Evolutionary conservation across 805 yeast genomes (phyloP).

Genomic region (Candida hispaniensis): DNA sequence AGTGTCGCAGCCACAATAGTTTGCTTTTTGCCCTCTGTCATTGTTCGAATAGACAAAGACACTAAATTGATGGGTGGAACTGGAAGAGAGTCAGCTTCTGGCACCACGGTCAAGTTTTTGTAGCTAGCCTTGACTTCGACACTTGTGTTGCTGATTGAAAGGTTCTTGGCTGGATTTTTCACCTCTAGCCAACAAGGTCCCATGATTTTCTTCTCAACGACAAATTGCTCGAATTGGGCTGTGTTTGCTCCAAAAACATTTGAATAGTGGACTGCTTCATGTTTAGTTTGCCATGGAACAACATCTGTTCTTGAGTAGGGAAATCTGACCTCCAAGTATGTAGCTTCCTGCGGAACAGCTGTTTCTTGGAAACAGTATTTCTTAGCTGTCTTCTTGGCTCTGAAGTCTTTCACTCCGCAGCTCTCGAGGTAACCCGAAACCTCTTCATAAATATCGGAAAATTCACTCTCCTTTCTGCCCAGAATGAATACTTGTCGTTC

Average conservation of each 20-base stretch:
- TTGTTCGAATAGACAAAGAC: constrained; percentile 63
- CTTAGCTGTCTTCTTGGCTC: constrained; percentile 58
- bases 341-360: constrained; percentile 66
- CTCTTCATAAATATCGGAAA: constrained; percentile 69
- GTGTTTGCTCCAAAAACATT: constrained; percentile 73
- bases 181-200: constrained; percentile 96
- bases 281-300: constrained; percentile 41
- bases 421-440: constrained; percentile 53
- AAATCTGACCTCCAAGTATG: constrained; percentile 65
- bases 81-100: constrained; percentile 25
- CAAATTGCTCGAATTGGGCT: constrained; percentile 73
- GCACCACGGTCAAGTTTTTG: constrained; percentile 13
- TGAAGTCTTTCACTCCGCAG: constrained; percentile 50
- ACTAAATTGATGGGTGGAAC: constrained; percentile 64
- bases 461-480: constrained; percentile 40
- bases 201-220: constrained; percentile 72
- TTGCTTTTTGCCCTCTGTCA: constrained; percentile 70
- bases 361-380: constrained; percentile 85
- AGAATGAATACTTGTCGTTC: constrained; percentile 64
- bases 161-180: constrained; percentile 34
- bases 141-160: constrained; percentile 3
- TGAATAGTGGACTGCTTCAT: constrained; percentile 33
- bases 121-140: constrained; percentile 3
- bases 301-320: constrained; percentile 52
- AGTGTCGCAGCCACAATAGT: constrained; percentile 78